Percentiles rank a stretch among this genome's conserved stretches.
Evolutionary conservation across 345 rosid genomes (phyloP).

Genomic region (Erucastrum elatum): DNA sequence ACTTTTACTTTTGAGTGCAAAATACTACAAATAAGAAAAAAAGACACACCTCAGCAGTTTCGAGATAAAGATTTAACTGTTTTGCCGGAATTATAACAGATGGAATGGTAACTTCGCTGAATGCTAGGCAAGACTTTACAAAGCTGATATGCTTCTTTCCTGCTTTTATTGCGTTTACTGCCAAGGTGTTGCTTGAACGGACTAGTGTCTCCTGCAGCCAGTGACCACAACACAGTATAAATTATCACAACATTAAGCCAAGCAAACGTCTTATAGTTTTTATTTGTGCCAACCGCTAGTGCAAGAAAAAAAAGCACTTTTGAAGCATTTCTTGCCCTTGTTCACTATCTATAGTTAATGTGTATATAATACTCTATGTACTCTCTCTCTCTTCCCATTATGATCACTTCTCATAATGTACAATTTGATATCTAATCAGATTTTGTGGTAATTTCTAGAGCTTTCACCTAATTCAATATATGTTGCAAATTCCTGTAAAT

Average conservation of each 20-base stretch:
- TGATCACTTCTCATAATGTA: not conserved
- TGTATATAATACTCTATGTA: not conserved
- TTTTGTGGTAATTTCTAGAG: not conserved
- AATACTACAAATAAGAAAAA: constrained; percentile 34
- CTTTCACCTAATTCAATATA: not conserved
- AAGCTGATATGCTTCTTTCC: constrained; percentile 48
- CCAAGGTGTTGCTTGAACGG: constrained; percentile 76
- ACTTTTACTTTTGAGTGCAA: not conserved
- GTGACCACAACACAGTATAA: constrained; percentile 19
- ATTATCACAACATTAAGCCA: constrained; percentile 10
- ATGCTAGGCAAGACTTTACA: constrained; percentile 82
- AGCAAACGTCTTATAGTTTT: not conserved
- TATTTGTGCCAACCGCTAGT: not conserved
- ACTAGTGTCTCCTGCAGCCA: constrained; percentile 76
- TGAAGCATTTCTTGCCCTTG: not conserved
- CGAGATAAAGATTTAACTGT: constrained; percentile 77
- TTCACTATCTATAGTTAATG: not conserved
- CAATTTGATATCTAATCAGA: not conserved
- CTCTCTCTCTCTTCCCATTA: not conserved
- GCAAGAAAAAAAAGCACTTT: not conserved
- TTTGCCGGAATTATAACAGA: constrained; percentile 52
- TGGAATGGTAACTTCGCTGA: constrained; percentile 86
- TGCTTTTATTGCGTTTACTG: constrained; percentile 60
- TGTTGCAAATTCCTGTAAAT: not conserved
- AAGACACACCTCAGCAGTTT: constrained; percentile 79